Evolutionary conservation across 106 monocot genomes (phyloP).

Genomic region (Dioscorea zingiberensis): DNA sequence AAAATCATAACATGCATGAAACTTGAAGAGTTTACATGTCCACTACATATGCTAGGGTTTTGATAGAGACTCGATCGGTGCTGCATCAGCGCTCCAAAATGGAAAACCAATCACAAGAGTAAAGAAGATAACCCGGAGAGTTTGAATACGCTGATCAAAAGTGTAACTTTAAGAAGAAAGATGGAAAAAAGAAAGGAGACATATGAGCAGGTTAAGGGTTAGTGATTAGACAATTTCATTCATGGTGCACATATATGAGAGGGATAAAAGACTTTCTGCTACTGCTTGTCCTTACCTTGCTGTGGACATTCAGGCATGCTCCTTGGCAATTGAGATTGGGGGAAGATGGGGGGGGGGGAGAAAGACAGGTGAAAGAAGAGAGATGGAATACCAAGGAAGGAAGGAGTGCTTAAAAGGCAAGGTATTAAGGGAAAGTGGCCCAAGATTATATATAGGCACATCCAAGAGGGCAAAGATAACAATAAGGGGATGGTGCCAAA

Average conservation of each 20-base stretch:
- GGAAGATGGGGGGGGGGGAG: conserved; percentile 7
- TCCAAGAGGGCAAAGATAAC: conserved; percentile 12
- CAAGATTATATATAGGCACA: conserved; percentile 19
- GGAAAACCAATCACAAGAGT: neutral
- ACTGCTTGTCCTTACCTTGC: conserved; percentile 71
- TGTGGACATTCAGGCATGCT: conserved; percentile 78
- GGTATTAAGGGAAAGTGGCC: conserved; percentile 39
- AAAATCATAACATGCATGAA: neutral
- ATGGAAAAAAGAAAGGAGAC: neutral
- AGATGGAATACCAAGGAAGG: conserved; percentile 29
- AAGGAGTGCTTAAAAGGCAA: conserved; percentile 79
- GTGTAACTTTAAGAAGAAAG: too few relatives aligned
- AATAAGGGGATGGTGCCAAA: conserved; percentile 15
- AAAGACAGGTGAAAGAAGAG: conserved; percentile 6
- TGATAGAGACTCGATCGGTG: neutral
- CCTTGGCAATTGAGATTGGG: conserved; percentile 9
- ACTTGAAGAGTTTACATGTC: neutral
- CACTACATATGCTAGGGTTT: neutral
- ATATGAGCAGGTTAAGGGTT: neutral
- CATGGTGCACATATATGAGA: neutral
- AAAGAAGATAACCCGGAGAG: too few relatives aligned
- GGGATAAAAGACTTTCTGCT: too few relatives aligned
- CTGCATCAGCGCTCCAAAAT: too few relatives aligned
- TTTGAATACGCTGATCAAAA: too few relatives aligned
- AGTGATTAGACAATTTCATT: too few relatives aligned